Evolutionary conservation across 2,329 filamentous ascomycete genomes (phyloP), one percentile per base, ranked within the genome.

Genomic region (Dactylellina parvicollis): DNA sequence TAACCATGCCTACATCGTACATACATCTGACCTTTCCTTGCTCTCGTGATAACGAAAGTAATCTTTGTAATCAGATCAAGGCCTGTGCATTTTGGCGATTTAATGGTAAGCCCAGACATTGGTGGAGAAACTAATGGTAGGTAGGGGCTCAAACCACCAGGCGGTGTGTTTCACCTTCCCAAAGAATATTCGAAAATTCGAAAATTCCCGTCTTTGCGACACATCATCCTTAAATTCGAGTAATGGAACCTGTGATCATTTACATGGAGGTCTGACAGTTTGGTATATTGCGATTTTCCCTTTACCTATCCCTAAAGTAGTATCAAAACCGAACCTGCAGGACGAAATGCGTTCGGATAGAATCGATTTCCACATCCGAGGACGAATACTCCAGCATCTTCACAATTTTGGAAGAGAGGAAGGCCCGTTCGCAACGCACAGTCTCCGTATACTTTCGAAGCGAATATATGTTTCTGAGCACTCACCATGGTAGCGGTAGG

Each of bases 51-150:
- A 55, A 26, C 38, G 32, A 59, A 54, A 44, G 54, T 56, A 50
- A 57, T 67, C 12, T 44, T 59, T 46, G 42, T 59, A 52, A 52
- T 67, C 50, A 57, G 52, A 32, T 46, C 12, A 47, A 24, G 16
- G 40, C 16, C n/a, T 52, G 49, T 46, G 28, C 49, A 9, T 30
- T 24, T 38, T 56, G 24, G 54, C 38, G 42, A 46, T 22, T 36
- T 18, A 22, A 32, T 54, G 52, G 54, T 55, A 52, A 47, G 24
- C 40, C 34, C 30, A 24, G 44, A 28, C 36, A 65, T 72, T 72
- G 67, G 67, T 72, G 67, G 67, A 72, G 67, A 72, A 72, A 72
- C 56, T 64, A 24, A n/a, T n/a, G n/a, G n/a, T n/a, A n/a, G n/a
- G n/a, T n/a, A n/a, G 32, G 54, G 32, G 40, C 46, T 46, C 50